Evolutionary conservation across 192 early-diverging fungal species (phyloP), one percentile per base, ranked within the genome.

Genomic region (Obelidium mucronatum): DNA sequence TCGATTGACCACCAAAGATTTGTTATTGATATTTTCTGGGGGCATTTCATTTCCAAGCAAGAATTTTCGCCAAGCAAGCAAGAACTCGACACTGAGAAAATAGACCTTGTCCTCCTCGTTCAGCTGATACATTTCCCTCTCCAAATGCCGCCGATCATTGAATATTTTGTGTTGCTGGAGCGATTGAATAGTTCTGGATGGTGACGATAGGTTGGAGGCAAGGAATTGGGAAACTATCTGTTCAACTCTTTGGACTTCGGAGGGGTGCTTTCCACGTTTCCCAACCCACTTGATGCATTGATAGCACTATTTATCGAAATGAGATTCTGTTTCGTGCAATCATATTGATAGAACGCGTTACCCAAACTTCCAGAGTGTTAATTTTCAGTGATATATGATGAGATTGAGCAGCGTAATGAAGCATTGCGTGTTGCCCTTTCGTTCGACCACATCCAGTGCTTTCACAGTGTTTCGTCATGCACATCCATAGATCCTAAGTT

Each of bases 21-120:
- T 3, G 39, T 72, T 72, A 58, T 72, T 40, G 51, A 72, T 72
- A 22, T 55, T 15, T 2, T 34, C 51, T 36, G 69, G 69, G 13
- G 69, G 69, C 39, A 72, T 37, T 13, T 72, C 69, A 54, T 72
- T 72, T 72, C 69, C 69, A 33, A 72, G 55, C 54, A 72, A 58
- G 36, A 72, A 72, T 36, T 72, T 72, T 15, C 69, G 52, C 69
- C 69, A 72, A 8, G 69, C 53, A 2, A 72, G 69, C 15, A 72
- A 39, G 39, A 72, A 72, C 52, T 54, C 53, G 17, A 58, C 55
- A 33, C 52, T 56, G 30, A 72, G 36, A 30, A 72, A 72, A 36
- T 72, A 72, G 8, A 72, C 54, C 30, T 72, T 72, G 54, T 72
- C 69, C 3, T 51, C 36, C 31, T 54, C 33, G 33, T 11, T 54